Percentiles rank a stretch among this genome's conserved stretches.
Evolutionary conservation across 495 filamentous ascomycete genomes (phyloP).

Genomic region (Hypoxylon rickii): DNA sequence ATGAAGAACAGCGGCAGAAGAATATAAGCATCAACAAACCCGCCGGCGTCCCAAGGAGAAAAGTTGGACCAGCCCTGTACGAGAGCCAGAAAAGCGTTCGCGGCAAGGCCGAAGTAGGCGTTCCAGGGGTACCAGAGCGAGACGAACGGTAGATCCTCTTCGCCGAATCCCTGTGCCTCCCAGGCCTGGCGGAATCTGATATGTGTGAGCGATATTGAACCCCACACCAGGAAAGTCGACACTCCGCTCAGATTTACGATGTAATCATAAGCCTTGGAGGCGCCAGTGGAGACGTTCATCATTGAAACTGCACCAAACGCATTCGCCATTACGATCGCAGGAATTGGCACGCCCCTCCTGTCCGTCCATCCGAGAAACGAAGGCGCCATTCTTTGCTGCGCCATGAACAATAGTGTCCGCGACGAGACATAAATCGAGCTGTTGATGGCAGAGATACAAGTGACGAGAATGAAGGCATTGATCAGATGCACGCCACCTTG

Average conservation of each 20-base stretch:
- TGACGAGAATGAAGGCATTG: constrained; percentile 73
- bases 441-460: constrained; percentile 71
- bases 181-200: constrained; percentile 68
- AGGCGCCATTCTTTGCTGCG: constrained; percentile 66
- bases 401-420: constrained; percentile 69
- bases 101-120: constrained; percentile 61
- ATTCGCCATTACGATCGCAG: constrained; percentile 65
- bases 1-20: constrained; percentile 66
- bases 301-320: constrained; percentile 69
- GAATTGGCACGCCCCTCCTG: constrained; percentile 66
- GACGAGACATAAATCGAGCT: constrained; percentile 70
- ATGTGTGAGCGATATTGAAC: constrained; percentile 65
- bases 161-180: constrained; percentile 58
- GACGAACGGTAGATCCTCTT: constrained; percentile 60
- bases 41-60: constrained; percentile 59
- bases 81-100: constrained; percentile 67
- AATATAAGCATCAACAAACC: constrained; percentile 72
- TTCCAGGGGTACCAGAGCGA: constrained; percentile 65
- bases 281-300: constrained; percentile 64
- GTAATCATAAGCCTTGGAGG: constrained; percentile 58
- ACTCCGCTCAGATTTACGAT: constrained; percentile 58
- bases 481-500: constrained; percentile 63
- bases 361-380: constrained; percentile 66
- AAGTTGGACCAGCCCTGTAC: constrained; percentile 65
- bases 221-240: constrained; percentile 72